These are phyloP conservation scores for cucumber (Cucumis sativus) DNA, from an alignment of 306 rosid species.

Conservation along the genomic window DNA sequence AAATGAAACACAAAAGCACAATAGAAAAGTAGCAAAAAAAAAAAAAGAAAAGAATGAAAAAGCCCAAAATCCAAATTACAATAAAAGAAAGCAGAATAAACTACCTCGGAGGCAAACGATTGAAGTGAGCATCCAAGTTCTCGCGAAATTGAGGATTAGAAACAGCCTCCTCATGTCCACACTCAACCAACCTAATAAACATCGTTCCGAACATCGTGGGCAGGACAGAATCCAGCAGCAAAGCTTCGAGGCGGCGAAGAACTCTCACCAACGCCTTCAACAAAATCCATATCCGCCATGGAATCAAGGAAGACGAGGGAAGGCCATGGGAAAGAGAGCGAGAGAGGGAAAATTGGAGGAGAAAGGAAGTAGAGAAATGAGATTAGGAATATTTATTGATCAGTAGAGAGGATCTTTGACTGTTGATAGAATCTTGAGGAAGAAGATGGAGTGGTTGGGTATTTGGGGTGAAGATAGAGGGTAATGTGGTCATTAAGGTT, in stretches of 20 bases:
- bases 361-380: neutral
- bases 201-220: slow-evolving; percentile 61
- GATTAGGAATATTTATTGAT: slow-evolving; percentile 12
- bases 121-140: slow-evolving; percentile 82
- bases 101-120: slow-evolving; percentile 88
- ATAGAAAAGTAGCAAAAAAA: neutral
- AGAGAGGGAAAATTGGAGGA: neutral
- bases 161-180: slow-evolving; percentile 46
- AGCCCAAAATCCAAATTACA: neutral
- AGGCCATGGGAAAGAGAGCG: slow-evolving; percentile 10
- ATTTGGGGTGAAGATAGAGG: slow-evolving; percentile 6
- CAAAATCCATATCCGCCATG: slow-evolving; percentile 53
- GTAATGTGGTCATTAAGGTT: neutral
- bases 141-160: slow-evolving; percentile 67
- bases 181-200: slow-evolving; percentile 64
- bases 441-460: slow-evolving; percentile 7
- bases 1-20: neutral
- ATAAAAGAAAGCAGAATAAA: neutral
- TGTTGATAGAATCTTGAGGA: slow-evolving; percentile 20
- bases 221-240: slow-evolving; percentile 37
- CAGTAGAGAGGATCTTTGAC: slow-evolving; percentile 28
- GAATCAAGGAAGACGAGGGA: neutral
- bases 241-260: slow-evolving; percentile 82
- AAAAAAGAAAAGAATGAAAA: neutral
- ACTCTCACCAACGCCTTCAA: slow-evolving; percentile 96